Percentiles rank a stretch among this genome's conserved stretches.
Conservation (phyloP, 441 rosid species). For the Erodium trifolium region DNA sequence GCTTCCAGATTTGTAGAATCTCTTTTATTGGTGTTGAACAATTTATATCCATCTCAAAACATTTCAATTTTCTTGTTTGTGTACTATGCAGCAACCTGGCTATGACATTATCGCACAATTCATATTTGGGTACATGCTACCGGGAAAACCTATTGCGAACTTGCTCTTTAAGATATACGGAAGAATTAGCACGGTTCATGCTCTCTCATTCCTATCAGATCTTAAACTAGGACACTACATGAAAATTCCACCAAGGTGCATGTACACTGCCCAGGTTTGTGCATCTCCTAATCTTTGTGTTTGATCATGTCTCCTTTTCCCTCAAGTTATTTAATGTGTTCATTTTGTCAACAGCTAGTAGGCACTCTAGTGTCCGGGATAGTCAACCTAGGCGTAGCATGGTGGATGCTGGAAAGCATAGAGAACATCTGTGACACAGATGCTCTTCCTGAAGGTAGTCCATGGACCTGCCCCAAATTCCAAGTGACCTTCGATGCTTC, state of each 20-base stretch:
- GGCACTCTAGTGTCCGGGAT: slow-evolving; percentile 81
- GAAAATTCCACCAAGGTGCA: slow-evolving; percentile 95
- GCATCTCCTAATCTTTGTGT: neutral
- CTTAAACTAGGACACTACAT: slow-evolving; percentile 98
- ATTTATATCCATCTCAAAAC: slow-evolving; percentile 19
- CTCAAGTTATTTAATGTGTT: slow-evolving; percentile 34
- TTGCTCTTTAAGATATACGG: slow-evolving; percentile 91
- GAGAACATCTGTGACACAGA: slow-evolving; percentile 63
- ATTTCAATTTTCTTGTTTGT: too few species aligned
- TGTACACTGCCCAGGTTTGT: slow-evolving; percentile 84
- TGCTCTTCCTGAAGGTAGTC: slow-evolving; percentile 54
- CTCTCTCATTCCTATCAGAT: slow-evolving; percentile 88
- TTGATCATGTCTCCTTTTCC: too few species aligned
- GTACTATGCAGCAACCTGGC: slow-evolving; percentile 80
- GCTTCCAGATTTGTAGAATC: slow-evolving; percentile 31
- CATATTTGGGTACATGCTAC: slow-evolving; percentile 77
- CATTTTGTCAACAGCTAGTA: slow-evolving; percentile 37
- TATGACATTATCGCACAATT: slow-evolving; percentile 94
- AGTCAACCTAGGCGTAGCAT: slow-evolving; percentile 62
- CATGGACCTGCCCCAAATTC: slow-evolving; percentile 82
- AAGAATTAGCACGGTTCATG: slow-evolving; percentile 85
- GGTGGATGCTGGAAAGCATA: slow-evolving; percentile 68
- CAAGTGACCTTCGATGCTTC: slow-evolving; percentile 82
- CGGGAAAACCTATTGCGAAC: slow-evolving; percentile 95
- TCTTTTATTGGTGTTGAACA: slow-evolving; percentile 34